phyloP scores from a whole-genome alignment of 176 grass and related monocot species.

The Oryza australiensis region DNA sequence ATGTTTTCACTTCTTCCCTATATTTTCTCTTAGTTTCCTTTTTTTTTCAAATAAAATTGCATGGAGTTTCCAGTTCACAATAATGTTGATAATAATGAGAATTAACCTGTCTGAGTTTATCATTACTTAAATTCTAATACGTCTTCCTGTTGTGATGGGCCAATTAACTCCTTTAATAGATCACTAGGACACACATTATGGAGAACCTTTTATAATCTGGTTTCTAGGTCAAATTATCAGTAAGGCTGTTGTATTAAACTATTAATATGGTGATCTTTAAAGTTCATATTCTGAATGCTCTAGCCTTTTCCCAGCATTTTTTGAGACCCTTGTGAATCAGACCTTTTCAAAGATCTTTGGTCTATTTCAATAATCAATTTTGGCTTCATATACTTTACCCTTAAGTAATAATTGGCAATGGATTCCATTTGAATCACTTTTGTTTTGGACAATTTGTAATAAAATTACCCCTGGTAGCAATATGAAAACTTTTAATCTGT shows the following conservation, averaged over 20 bases:
- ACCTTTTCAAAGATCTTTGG: background rate
- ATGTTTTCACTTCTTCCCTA: background rate
- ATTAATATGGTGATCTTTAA: background rate
- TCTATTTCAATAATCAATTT: background rate
- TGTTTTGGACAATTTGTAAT: background rate
- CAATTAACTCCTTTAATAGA: slow-evolving; percentile 2
- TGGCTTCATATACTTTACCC: background rate
- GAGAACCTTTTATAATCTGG: background rate
- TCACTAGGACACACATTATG: background rate
- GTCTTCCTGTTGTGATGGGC: background rate
- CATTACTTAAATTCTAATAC: background rate
- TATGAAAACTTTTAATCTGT: background rate
- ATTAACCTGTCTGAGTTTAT: background rate
- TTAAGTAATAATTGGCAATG: background rate
- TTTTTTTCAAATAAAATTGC: slow-evolving; percentile 6
- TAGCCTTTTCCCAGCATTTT: background rate
- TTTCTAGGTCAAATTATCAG: background rate
- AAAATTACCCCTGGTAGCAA: background rate
- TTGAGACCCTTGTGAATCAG: background rate
- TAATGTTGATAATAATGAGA: slow-evolving; percentile 17
- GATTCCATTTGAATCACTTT: slow-evolving; percentile 1
- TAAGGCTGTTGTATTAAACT: background rate
- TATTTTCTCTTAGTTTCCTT: slow-evolving; percentile 6
- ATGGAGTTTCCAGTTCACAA: background rate
- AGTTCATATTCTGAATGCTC: background rate